These are phyloP conservation scores for Yamadazyma scolyti DNA, from an alignment of 805 yeast species.

Conservation along the genomic window DNA sequence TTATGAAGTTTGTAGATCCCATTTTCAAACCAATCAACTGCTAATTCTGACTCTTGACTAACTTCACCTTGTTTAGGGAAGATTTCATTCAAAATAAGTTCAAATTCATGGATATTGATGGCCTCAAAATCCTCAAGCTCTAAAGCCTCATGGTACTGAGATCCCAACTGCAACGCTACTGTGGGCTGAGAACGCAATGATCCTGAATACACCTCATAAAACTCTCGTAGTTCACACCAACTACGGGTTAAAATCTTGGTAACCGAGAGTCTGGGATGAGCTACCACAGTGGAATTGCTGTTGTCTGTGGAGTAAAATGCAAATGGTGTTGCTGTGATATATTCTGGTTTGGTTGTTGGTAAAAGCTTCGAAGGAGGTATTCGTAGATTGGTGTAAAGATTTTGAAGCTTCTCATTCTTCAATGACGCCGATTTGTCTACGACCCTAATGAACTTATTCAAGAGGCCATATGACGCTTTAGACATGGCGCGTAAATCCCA, in stretches of 20 bases:
- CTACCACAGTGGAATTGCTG: conserved; percentile 17
- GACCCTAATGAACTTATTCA: no score
- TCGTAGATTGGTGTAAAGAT: conserved; percentile 8
- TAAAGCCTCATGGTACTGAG: conserved; percentile 41
- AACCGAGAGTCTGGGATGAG: conserved; percentile 47
- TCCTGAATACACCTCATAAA: conserved; percentile 50
- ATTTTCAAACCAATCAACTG: conserved; percentile 38
- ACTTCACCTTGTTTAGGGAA: conserved; percentile 9
- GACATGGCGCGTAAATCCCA: no score
- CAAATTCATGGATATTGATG: conserved; percentile 14
- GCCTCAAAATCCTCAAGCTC: conserved; percentile 47
- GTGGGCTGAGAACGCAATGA: conserved; percentile 25
- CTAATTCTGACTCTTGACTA: conserved; percentile 16
- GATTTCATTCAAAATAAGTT: conserved; percentile 6
- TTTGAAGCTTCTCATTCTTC: conserved; percentile 8
- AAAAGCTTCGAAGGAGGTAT: conserved; percentile 7
- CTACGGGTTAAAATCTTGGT: conserved; percentile 54
- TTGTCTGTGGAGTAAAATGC: conserved; percentile 22
- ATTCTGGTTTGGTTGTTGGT: conserved; percentile 14
- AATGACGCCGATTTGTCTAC: conserved; percentile 1
- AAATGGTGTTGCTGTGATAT: conserved; percentile 18
- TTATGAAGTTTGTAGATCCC: conserved; percentile 33
- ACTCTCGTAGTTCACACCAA: conserved; percentile 67
- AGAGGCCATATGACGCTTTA: no score
- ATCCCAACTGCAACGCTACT: conserved; percentile 45